Percentiles rank a stretch among this genome's conserved stretches.
Evolutionary conservation across 768 basidiomycete genomes (phyloP).

Genomic region (Boletus sensibilis): DNA sequence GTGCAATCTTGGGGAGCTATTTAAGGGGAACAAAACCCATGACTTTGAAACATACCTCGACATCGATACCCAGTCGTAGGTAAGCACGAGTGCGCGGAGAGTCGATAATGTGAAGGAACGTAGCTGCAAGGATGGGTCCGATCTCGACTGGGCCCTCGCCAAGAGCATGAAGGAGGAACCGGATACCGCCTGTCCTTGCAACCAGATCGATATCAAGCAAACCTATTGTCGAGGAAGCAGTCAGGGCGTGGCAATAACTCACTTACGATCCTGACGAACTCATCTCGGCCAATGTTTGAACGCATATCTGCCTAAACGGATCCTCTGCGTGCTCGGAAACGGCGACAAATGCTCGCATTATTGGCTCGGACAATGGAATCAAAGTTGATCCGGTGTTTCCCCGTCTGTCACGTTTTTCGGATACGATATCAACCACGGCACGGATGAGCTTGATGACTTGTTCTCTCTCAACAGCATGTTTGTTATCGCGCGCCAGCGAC

Average conservation of each 20-base stretch:
- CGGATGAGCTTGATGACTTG: slow-evolving; percentile 91
- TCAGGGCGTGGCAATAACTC: slow-evolving; percentile 10
- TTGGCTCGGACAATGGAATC: slow-evolving; percentile 67
- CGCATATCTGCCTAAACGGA: slow-evolving; percentile 74
- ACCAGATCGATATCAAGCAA: slow-evolving; percentile 86
- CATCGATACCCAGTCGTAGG: slow-evolving; percentile 76
- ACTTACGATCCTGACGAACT: slow-evolving; percentile 45
- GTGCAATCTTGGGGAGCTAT: slow-evolving; percentile 56
- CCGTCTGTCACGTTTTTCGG: slow-evolving; percentile 47
- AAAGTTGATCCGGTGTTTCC: slow-evolving; percentile 40
- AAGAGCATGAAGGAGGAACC: slow-evolving; percentile 80
- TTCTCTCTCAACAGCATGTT: slow-evolving; percentile 82
- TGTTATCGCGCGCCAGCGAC: slow-evolving; percentile 81
- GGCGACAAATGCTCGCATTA: slow-evolving; percentile 88
- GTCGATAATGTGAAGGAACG: slow-evolving; percentile 83
- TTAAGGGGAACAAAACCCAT: not conserved
- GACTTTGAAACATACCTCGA: slow-evolving; percentile 63
- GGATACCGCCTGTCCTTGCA: slow-evolving; percentile 76
- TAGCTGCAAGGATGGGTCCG: slow-evolving; percentile 70
- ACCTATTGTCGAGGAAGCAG: slow-evolving; percentile 45
- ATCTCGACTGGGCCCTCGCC: slow-evolving; percentile 90
- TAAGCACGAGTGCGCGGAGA: slow-evolving; percentile 78
- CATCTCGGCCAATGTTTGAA: slow-evolving; percentile 89
- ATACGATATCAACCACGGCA: slow-evolving; percentile 73
- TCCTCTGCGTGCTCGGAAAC: slow-evolving; percentile 93